Conservation (phyloP, 2,329 filamentous ascomycete genomes). For the Septoria petroselini region DNA sequence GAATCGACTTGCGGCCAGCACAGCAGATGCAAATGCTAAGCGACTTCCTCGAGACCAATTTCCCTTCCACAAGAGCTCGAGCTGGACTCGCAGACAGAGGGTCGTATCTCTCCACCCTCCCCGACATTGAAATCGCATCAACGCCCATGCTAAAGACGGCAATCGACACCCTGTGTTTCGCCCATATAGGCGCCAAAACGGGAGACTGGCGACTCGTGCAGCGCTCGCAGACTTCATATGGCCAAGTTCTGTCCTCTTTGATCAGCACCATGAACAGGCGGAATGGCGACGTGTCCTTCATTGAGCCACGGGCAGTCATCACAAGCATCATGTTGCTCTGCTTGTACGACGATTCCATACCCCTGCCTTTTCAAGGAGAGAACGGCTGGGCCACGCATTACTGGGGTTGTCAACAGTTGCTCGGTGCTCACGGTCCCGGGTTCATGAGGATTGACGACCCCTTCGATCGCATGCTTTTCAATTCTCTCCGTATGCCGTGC, state of each 20-base stretch:
- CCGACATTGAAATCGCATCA: conserved; percentile 14
- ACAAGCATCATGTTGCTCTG: conserved; percentile 18
- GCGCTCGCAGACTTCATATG: conserved; percentile 13
- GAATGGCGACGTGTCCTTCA: neutral
- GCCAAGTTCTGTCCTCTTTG: conserved; percentile 8
- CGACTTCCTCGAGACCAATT: conserved; percentile 12
- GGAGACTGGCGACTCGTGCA: conserved; percentile 11
- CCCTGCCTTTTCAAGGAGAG: conserved; percentile 2
- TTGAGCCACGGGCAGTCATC: conserved; percentile 14
- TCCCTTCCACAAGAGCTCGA: conserved; percentile 13
- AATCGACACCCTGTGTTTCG: conserved; percentile 15
- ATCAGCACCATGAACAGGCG: conserved; percentile 3
- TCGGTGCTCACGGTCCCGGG: conserved; percentile 10
- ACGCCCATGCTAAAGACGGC: conserved; percentile 11
- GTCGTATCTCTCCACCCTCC: conserved; percentile 13
- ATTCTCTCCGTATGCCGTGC: conserved; percentile 14
- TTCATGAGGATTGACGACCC: conserved; percentile 15
- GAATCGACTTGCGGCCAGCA: conserved; percentile 5
- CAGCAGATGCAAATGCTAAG: conserved; percentile 18
- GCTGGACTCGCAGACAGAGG: conserved; percentile 14
- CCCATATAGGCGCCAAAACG: conserved; percentile 13
- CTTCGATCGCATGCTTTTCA: conserved; percentile 18
- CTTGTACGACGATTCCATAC: conserved; percentile 18
- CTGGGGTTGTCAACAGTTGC: conserved; percentile 13
- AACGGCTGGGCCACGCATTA: conserved; percentile 13